phyloP scores from a whole-genome alignment of 2,329 filamentous ascomycete genomes.

The Fusarium circinatum region DNA sequence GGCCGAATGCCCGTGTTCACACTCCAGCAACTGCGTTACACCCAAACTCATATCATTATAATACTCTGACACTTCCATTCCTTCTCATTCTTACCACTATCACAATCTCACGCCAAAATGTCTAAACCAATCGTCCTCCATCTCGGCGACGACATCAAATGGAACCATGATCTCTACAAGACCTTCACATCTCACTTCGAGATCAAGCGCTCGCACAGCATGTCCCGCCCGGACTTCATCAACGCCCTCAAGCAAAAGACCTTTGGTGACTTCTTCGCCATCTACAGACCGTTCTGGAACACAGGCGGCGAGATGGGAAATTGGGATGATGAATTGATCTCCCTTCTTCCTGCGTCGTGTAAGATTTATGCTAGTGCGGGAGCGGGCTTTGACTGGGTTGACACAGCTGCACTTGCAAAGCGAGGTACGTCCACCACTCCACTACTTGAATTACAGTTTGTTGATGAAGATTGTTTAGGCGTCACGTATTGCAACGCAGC shows the following conservation, averaged over 20 bases:
- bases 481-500: slow-evolving; percentile 44
- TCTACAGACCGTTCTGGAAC: slow-evolving; percentile 44
- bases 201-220: slow-evolving; percentile 42
- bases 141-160: slow-evolving; percentile 43
- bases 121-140: slow-evolving; percentile 43
- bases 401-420: slow-evolving; percentile 37
- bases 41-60: background rate
- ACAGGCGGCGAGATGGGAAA: slow-evolving; percentile 44
- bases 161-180: slow-evolving; percentile 42
- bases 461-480: background rate
- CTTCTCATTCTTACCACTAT: background rate
- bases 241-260: slow-evolving; percentile 37
- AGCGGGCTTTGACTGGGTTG: slow-evolving; percentile 44
- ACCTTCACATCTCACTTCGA: slow-evolving; percentile 40
- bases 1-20: slow-evolving; percentile 30
- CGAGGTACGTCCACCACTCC: slow-evolving; percentile 15
- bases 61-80: background rate
- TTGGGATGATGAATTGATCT: slow-evolving; percentile 43
- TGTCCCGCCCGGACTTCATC: slow-evolving; percentile 41
- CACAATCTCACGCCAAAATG: slow-evolving; percentile 20
- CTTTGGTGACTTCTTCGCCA: slow-evolving; percentile 41
- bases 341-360: slow-evolving; percentile 34
- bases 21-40: background rate
- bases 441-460: background rate
- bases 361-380: slow-evolving; percentile 43